A percentile compares a stretch with the other conserved stretches of the same genome.
Conservation (phyloP, 768 basidiomycete genomes). For the Boletus sp. region DNA sequence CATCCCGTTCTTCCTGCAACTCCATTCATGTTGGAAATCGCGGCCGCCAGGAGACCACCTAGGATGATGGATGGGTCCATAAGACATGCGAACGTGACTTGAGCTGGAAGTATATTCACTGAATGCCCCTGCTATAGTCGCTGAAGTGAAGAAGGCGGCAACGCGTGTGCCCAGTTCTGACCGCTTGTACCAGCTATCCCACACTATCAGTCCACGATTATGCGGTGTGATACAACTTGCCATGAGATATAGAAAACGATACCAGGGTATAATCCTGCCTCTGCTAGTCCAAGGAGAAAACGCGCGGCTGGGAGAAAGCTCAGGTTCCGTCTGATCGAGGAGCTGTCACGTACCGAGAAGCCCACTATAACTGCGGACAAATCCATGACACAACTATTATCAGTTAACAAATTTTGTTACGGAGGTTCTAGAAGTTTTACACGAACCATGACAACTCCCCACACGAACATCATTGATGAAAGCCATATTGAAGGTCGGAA, state of each 20-base stretch:
- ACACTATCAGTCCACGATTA: not conserved
- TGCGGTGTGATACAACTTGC: slow-evolving; percentile 27
- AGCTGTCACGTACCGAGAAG: slow-evolving; percentile 47
- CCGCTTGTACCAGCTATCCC: slow-evolving; percentile 71
- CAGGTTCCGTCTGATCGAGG: not conserved
- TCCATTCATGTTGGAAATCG: slow-evolving; percentile 69
- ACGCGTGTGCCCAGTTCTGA: slow-evolving; percentile 69
- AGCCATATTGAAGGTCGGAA: slow-evolving; percentile 68
- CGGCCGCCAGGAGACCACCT: slow-evolving; percentile 65
- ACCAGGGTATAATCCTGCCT: slow-evolving; percentile 50
- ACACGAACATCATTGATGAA: slow-evolving; percentile 39
- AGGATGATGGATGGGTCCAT: not conserved
- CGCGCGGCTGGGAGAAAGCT: slow-evolving; percentile 43
- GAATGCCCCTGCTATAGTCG: slow-evolving; percentile 75
- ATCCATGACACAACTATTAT: slow-evolving; percentile 57
- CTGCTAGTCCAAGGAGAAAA: slow-evolving; percentile 54
- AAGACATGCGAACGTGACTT: not conserved
- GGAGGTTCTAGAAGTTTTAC: not conserved
- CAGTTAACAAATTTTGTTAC: not conserved
- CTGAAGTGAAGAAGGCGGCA: slow-evolving; percentile 76
- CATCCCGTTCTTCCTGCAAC: slow-evolving; percentile 60
- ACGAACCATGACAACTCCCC: slow-evolving; percentile 42
- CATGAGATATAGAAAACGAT: slow-evolving; percentile 63
- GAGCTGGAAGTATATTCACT: slow-evolving; percentile 38
- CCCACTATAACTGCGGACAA: slow-evolving; percentile 57